Evolutionary conservation across 495 filamentous ascomycete species (phyloP), one percentile per base, ranked within the genome.

Genomic region (Apodospora peruviana): DNA sequence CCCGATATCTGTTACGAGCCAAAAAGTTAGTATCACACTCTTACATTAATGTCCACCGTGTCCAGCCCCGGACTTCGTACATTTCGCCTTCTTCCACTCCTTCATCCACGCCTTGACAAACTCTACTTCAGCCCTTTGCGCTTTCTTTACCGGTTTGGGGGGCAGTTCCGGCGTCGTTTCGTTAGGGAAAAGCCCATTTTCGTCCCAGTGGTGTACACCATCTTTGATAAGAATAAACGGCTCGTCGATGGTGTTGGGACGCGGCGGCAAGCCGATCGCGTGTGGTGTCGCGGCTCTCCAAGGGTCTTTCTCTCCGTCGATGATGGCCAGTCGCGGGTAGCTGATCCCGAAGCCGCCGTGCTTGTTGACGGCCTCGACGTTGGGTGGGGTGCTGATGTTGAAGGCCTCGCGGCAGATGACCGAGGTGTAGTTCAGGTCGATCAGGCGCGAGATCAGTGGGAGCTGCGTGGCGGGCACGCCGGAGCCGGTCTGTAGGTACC

Each of bases 181-280:
- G 51, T 84, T 83, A 3, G 69, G 64, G 40, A 82, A 82, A 37
- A 85, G 43, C 8, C 82, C 83, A 59, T 87, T 85, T 74, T 87
- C 78, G 60, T 87, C 84, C 80, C 79, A 87, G 64, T 86, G 82
- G 62, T 87, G 84, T 39, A 85, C 81, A 0, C 69, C 81, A 0
- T 70, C 74, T n/a, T 69, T 64, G 45, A 88, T 83, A 45, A 86
- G 57, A 20, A 84, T 68, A 48, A 81, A 80, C 4, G 86, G 85
- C 65, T 84, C 70, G 17, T 65, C 64, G 0, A 69, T 64, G 1
- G 84, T 86, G 32, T 70, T 82, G 5, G 58, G 52, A 17, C 85
- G 56, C 20, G 57, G 53, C 0, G 64, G 55, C 10, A 76, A 69
- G 0, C 66, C 72, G 27, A 79, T 68, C 1, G 75, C 74, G 47